Base-by-base conservation (phyloP, 225 moss, liverwort and hornwort species). In the Anthoceros angustus region DNA sequence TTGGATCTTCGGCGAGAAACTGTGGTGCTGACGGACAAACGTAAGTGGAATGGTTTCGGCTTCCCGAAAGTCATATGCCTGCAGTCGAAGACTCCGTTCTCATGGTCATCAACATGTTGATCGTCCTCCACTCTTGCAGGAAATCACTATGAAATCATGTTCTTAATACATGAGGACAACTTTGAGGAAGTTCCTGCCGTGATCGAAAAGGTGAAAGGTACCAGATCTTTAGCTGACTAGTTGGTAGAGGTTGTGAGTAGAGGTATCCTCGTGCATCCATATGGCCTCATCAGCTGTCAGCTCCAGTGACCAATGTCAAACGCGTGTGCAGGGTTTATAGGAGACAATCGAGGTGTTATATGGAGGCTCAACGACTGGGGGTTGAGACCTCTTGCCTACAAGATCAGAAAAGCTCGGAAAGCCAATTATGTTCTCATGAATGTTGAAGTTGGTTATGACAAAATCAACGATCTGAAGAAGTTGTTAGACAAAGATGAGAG, bases 371-470 rank as follows among this genome's bases (percentile, higher is more conserved):
- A 91, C 69, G 84, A 91, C 66, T 98, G 88, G 95, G 95, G 95
- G 21, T 38, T 98, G 61, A 76, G 91, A 62, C 81, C 72, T 15
- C 75, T 92, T 60, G 88, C 88, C 0, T 98, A 98, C 76, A 84
- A 81, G 43, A 81, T 98, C 12, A 91, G 85, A 80, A 98, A 98
- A 67, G 77, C 72, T 15, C 72, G 73, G 4, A 81, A 65, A 78
- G 95, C 92, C 0, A 86, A 98, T 64, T 98, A 98, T 46, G 80
- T 98, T 67, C 95, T 92, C 2, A 92, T 98, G 91, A 98, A 98
- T 71, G 72, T 98, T 39, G 88, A 98, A 74, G 79, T 98, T 60
- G 74, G 64, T 15, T 73, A 85, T 15, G 70, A 82, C 14, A 77
- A 82, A 25, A 77, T 89, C 62, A 98, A 98, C 76, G 72, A 75